phyloP scores from a whole-genome alignment of 2,329 filamentous ascomycete species.

The Cercospora zeae-maydis region DNA sequence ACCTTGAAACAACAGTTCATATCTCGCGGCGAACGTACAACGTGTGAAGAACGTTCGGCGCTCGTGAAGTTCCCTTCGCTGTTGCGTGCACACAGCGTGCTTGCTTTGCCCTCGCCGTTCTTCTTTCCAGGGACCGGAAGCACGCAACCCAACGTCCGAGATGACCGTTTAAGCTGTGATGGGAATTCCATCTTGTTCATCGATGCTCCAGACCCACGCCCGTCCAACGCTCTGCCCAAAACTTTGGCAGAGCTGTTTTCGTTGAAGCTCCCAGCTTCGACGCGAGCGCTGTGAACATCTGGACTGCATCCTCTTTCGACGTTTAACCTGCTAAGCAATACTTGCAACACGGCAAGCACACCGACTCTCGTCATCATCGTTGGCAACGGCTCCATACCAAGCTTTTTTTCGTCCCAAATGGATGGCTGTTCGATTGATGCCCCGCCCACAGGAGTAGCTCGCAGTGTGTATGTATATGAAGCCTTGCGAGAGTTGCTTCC shows the following conservation, averaged over 20 bases:
- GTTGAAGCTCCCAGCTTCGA: not conserved
- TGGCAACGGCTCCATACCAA: conserved; percentile 2
- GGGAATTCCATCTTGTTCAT: not conserved
- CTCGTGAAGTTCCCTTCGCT: not conserved
- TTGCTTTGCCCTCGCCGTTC: no score
- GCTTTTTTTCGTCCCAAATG: not conserved
- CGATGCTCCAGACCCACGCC: not conserved
- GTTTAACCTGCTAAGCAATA: not conserved
- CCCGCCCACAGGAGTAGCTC: no score
- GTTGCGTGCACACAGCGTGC: no score
- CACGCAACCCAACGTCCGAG: not conserved
- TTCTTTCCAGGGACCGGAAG: not conserved
- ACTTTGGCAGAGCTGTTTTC: not conserved
- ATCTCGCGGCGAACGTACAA: not conserved
- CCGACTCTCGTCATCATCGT: not conserved
- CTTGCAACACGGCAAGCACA: not conserved
- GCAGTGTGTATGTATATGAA: not conserved
- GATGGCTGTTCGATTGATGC: not conserved
- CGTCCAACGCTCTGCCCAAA: not conserved
- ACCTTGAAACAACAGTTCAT: not conserved
- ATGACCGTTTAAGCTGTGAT: not conserved
- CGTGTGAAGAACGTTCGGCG: not conserved
- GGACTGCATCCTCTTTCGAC: not conserved
- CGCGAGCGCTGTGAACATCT: not conserved
- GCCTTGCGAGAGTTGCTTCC: not conserved